Percentiles rank a stretch among this genome's conserved stretches.
phyloP scores from a whole-genome alignment of 441 rosid species.

The California macrophylla region DNA sequence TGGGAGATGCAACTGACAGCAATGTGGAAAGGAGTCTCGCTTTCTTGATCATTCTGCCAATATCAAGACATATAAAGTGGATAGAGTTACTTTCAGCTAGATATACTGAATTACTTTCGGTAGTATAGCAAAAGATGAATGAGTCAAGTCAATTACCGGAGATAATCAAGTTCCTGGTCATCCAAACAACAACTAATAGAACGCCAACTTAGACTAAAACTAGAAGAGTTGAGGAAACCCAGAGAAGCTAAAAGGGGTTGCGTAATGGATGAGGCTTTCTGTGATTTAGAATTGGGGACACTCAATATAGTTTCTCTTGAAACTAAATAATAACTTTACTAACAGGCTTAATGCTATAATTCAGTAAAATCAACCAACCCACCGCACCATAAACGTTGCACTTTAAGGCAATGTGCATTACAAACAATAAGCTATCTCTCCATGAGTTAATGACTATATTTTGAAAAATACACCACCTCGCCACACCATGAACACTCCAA shows the following conservation, averaged over 20 bases:
- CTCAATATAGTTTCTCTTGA: neutral
- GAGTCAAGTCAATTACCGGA: neutral
- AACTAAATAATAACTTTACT: neutral
- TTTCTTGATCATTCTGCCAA: constrained; percentile 47
- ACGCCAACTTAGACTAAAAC: neutral
- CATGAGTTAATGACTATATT: neutral
- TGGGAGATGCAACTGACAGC: constrained; percentile 62
- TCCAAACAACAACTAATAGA: neutral
- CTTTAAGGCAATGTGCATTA: neutral
- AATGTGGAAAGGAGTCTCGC: constrained; percentile 63
- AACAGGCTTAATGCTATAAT: neutral
- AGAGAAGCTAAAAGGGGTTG: neutral
- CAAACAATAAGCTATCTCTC: neutral
- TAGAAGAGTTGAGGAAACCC: neutral
- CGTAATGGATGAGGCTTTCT: neutral
- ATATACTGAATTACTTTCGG: neutral
- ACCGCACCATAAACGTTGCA: neutral
- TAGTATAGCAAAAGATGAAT: neutral
- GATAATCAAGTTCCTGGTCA: neutral
- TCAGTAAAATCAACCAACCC: neutral
- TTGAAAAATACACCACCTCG: neutral
- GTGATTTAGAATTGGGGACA: neutral
- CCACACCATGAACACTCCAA: neutral
- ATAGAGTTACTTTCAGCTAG: neutral
- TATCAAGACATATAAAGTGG: constrained; percentile 13